A percentile compares a stretch with the other conserved stretches of the same genome.
phyloP scores from a whole-genome alignment of 1,139 yeast species.

The Fermentozyma sake region DNA sequence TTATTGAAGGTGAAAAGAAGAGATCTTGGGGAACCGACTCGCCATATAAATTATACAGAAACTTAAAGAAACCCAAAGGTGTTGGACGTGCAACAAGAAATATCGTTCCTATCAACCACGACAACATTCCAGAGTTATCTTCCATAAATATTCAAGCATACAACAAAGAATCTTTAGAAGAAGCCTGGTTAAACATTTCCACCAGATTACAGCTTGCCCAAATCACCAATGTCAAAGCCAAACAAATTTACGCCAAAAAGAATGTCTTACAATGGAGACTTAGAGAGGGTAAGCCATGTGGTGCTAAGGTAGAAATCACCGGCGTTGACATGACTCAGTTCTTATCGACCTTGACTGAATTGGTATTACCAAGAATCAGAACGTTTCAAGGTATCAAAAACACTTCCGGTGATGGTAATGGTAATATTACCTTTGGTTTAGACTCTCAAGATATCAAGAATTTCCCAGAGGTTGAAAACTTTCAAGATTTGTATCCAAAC shows the following conservation, averaged over 20 bases:
- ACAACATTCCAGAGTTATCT: slow-evolving; percentile 68
- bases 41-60: slow-evolving; percentile 86
- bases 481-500: slow-evolving; percentile 85
- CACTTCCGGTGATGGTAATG: slow-evolving; percentile 77
- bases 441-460: slow-evolving; percentile 69
- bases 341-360: slow-evolving; percentile 77
- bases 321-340: slow-evolving; percentile 89
- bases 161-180: slow-evolving; percentile 69
- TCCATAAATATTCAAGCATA: slow-evolving; percentile 71
- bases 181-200: slow-evolving; percentile 70
- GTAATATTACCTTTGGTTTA: slow-evolving; percentile 84
- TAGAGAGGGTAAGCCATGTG: slow-evolving; percentile 87
- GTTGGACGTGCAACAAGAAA: slow-evolving; percentile 68
- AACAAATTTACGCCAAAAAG: slow-evolving; percentile 65
- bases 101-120: slow-evolving; percentile 57
- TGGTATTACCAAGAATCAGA: slow-evolving; percentile 91
- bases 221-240: slow-evolving; percentile 86
- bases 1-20: slow-evolving; percentile 61
- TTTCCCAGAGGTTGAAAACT: slow-evolving; percentile 92
- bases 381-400: slow-evolving; percentile 77
- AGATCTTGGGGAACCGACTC: slow-evolving; percentile 87
- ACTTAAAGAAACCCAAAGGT: slow-evolving; percentile 60
- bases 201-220: slow-evolving; percentile 84
- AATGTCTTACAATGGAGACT: slow-evolving; percentile 86
- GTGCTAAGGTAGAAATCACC: slow-evolving; percentile 73